Evolutionary conservation across 1,139 yeast genomes (phyloP).

Genomic region (Scheffersomyces insectosa): DNA sequence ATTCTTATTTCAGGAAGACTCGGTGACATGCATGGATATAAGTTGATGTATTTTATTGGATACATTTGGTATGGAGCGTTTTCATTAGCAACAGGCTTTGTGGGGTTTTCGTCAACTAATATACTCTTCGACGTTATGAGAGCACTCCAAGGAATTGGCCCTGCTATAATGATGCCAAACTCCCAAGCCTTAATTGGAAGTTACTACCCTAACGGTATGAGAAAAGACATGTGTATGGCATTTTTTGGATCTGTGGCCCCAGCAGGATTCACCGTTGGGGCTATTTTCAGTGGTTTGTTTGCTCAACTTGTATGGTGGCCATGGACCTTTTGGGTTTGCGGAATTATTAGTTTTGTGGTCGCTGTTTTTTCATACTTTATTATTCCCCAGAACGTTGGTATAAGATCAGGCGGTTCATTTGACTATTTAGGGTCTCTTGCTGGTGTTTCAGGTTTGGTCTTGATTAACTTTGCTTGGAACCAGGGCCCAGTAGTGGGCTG

Average conservation of each 20-base stretch:
- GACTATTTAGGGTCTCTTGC: slow-evolving; percentile 50
- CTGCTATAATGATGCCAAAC: slow-evolving; percentile 59
- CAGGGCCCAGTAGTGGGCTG: slow-evolving; percentile 66
- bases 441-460: slow-evolving; percentile 51
- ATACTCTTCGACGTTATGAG: slow-evolving; percentile 53
- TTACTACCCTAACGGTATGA: slow-evolving; percentile 46
- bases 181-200: slow-evolving; percentile 56
- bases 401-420: slow-evolving; percentile 25
- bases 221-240: slow-evolving; percentile 45
- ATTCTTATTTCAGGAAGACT: slow-evolving; percentile 60
- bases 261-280: slow-evolving; percentile 53
- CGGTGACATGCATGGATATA: slow-evolving; percentile 67
- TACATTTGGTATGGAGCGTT: slow-evolving; percentile 49
- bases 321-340: slow-evolving; percentile 54
- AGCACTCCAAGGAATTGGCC: slow-evolving; percentile 62
- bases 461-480: slow-evolving; percentile 59
- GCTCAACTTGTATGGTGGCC: slow-evolving; percentile 53
- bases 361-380: slow-evolving; percentile 33
- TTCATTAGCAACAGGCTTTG: slow-evolving; percentile 53
- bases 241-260: slow-evolving; percentile 63
- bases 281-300: slow-evolving; percentile 46
- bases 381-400: slow-evolving; percentile 43
- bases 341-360: slow-evolving; percentile 34
- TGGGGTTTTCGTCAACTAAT: slow-evolving; percentile 40
- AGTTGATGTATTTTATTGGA: slow-evolving; percentile 47